Percentiles rank a stretch among this genome's conserved stretches.
Evolutionary conservation across 192 early-diverging fungal genomes (phyloP).

Genomic region (Linnemannia hyalina): DNA sequence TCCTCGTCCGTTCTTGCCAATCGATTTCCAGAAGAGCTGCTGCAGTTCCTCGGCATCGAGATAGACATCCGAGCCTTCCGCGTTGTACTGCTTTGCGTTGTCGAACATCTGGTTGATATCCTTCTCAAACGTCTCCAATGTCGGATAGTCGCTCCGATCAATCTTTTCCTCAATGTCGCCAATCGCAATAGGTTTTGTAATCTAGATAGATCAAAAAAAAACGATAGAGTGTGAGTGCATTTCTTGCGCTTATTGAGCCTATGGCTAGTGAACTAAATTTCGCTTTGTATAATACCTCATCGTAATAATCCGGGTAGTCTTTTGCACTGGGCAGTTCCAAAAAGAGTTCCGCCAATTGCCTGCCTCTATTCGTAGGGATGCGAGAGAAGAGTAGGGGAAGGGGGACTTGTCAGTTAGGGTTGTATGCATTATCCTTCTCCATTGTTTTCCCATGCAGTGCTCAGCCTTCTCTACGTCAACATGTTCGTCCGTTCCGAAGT

Average conservation of each 20-base stretch:
- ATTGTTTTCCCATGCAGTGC: background rate
- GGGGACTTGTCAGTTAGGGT: background rate
- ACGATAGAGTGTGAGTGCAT: background rate
- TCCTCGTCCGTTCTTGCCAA: slow-evolving; percentile 20
- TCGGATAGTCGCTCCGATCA: slow-evolving; percentile 72
- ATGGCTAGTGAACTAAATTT: slow-evolving; percentile 33
- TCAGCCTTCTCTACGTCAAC: background rate
- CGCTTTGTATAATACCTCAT: slow-evolving; percentile 82
- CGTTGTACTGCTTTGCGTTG: slow-evolving; percentile 93
- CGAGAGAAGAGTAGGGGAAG: background rate
- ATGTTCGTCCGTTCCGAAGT: too few species aligned
- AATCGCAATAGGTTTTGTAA: slow-evolving; percentile 34
- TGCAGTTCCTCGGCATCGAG: slow-evolving; percentile 76
- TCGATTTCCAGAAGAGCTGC: slow-evolving; percentile 21
- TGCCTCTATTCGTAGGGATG: slow-evolving; percentile 44
- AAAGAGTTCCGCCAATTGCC: slow-evolving; percentile 78
- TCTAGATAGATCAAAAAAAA: background rate
- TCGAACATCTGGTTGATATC: slow-evolving; percentile 90
- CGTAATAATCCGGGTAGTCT: slow-evolving; percentile 92
- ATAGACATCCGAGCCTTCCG: slow-evolving; percentile 88
- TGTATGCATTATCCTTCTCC: background rate
- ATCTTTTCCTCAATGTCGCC: slow-evolving; percentile 66
- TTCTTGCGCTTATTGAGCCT: background rate
- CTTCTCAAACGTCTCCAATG: slow-evolving; percentile 71
- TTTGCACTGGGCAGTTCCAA: slow-evolving; percentile 75